phyloP scores from a whole-genome alignment of 2,329 filamentous ascomycete species.

The Colletotrichum truncatum region DNA sequence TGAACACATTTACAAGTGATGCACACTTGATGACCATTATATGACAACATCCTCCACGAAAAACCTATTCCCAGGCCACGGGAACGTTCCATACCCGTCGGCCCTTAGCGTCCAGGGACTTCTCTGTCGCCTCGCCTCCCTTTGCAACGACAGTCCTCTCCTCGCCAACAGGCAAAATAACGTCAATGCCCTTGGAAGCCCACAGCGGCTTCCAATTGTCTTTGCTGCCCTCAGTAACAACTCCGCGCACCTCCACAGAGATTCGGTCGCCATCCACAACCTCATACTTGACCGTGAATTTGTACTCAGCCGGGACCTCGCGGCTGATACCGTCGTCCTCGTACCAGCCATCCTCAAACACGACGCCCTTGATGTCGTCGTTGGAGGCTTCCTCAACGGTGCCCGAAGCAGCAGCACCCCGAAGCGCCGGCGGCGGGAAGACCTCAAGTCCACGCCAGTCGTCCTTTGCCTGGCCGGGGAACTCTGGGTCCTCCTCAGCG shows the following conservation, averaged over 20 bases:
- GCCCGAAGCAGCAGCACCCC: conserved; percentile 18
- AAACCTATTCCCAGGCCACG: not conserved
- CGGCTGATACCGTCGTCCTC: conserved; percentile 48
- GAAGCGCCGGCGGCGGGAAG: conserved; percentile 43
- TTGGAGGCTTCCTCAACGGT: not conserved
- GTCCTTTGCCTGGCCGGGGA: conserved; percentile 48
- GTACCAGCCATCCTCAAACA: conserved; percentile 43
- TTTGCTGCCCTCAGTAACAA: not conserved
- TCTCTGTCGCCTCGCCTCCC: conserved; percentile 3
- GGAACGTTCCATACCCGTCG: conserved; percentile 19
- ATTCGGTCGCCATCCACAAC: not conserved
- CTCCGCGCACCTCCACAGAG: not conserved
- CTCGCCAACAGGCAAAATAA: conserved; percentile 20
- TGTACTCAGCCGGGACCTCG: conserved; percentile 16
- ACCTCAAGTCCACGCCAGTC: conserved; percentile 54
- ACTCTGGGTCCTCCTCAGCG: conserved; percentile 46
- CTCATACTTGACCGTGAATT: conserved; percentile 20
- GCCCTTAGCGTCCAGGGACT: conserved; percentile 7
- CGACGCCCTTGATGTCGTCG: conserved; percentile 30
- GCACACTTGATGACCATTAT: too few relatives aligned
- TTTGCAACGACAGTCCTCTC: conserved; percentile 2
- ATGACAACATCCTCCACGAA: too few relatives aligned
- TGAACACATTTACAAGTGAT: too few relatives aligned
- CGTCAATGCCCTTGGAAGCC: conserved; percentile 9
- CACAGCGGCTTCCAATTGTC: conserved; percentile 20